These are phyloP conservation scores for Leishmania mexicana DNA, from an alignment of 208 protist species.

Conservation along the genomic window DNA sequence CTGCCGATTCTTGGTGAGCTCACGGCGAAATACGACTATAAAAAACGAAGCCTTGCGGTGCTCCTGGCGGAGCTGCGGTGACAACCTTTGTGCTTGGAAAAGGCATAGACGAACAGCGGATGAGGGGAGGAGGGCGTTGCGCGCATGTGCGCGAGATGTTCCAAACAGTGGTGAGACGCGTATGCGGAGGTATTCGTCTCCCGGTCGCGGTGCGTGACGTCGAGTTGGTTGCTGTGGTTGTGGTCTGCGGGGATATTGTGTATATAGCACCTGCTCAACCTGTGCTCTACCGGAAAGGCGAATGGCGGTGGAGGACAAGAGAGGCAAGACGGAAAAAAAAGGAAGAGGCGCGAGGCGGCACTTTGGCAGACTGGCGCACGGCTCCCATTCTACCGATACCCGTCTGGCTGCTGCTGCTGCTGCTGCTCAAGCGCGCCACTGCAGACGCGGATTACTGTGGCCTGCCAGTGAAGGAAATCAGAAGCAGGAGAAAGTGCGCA, in stretches of 20 bases:
- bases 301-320: neutral
- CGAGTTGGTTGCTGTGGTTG: neutral
- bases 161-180: neutral
- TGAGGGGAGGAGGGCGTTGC: neutral
- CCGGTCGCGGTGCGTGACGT: neutral
- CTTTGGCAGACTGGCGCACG: neutral
- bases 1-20: conserved; percentile 9
- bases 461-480: neutral
- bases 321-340: neutral
- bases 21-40: conserved; percentile 15
- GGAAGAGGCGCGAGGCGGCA: neutral
- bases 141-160: neutral
- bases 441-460: neutral
- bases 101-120: neutral
- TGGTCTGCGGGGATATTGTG: neutral
- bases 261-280: neutral
- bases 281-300: neutral
- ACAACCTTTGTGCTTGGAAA: neutral
- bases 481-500: neutral
- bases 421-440: neutral
- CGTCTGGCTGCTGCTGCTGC: neutral
- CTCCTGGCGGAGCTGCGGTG: conserved; percentile 8
- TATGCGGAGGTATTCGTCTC: neutral
- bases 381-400: neutral
- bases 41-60: conserved; percentile 5